Conservation (phyloP, 2,329 filamentous ascomycete species). For the Eutypa lata region DNA sequence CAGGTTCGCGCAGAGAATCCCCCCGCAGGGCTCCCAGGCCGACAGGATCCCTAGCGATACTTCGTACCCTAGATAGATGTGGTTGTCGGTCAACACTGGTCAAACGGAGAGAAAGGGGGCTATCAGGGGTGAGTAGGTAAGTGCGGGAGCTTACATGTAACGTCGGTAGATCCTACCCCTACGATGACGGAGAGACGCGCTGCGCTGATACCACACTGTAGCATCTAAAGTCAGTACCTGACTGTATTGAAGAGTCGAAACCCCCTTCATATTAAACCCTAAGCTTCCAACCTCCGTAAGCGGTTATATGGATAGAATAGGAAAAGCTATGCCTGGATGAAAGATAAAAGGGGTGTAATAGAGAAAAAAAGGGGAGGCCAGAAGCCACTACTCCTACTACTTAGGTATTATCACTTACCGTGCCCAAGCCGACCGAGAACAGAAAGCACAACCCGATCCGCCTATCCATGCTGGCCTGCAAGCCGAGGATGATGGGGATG, state of each 20-base stretch:
- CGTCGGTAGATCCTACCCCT: conserved; percentile 17
- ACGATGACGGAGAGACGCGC: conserved; percentile 20
- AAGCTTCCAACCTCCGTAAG: background rate
- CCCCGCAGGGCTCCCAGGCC: conserved; percentile 23
- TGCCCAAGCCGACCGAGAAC: conserved; percentile 22
- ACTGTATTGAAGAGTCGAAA: background rate
- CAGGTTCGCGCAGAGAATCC: conserved; percentile 24
- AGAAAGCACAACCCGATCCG: conserved; percentile 19
- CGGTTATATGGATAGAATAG: background rate
- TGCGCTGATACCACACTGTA: conserved; percentile 19
- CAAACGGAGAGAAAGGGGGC: background rate
- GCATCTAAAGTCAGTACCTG: background rate
- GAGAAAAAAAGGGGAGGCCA: too few relatives aligned
- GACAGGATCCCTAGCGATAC: conserved; percentile 24
- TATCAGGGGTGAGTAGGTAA: background rate
- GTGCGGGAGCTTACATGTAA: conserved; percentile 18
- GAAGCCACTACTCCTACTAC: too few relatives aligned
- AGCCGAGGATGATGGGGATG: conserved; percentile 19
- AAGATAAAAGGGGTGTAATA: too few relatives aligned
- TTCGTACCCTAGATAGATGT: conserved; percentile 14
- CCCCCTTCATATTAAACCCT: background rate
- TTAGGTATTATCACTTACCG: background rate
- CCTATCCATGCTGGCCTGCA: conserved; percentile 16
- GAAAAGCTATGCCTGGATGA: background rate
- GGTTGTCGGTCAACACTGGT: conserved; percentile 3